Evolutionary conservation across 768 basidiomycete species (phyloP), one percentile per base, ranked within the genome.

Genomic region (Gloeostereum incarnatum): DNA sequence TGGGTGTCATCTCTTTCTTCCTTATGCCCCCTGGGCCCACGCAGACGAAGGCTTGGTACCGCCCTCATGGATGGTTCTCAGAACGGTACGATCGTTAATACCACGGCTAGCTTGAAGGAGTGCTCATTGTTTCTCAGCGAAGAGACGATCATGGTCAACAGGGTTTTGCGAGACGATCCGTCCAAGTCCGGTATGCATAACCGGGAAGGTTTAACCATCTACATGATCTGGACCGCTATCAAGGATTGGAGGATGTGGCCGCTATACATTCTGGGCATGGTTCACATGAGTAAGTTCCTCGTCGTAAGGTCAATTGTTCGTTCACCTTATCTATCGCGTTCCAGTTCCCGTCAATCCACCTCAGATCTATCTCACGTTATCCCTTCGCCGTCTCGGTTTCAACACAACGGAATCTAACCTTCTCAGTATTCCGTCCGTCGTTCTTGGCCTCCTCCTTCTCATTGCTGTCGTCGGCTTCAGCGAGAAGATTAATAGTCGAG

Each of bases 161-260:
- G 72, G 24, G 69, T 81, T 5, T 55, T 81, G 4, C 68, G 78
- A 11, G 78, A 80, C 49, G 78, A 83, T 47, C 78, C 79, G 3
- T 60, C 73, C 5, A 81, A 80, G 50, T 75, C 71, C 9, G 66
- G 70, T 45, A 79, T 82, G 80, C 78, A 81, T 57, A 82, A 84
- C 45, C 69, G 80, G 13, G 59, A 84, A 57, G 79, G 75, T 10
- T 58, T 83, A 4, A 59, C 60, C 3, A 33, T 63, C 6, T 53
- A 47, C 42, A 71, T 68, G 59, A 67, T 82, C 20, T 72, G 60
- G 54, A 49, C 61, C 17, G 68, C 75, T 11, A 41, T 80, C 17
- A 58, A 55, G 14, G 80, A 83, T 48, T 81, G 71, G 68, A 61
- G 69, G 36, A 55, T 81, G 47, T 81, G 80, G 79, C 79, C 81